Percentiles rank a stretch among this genome's conserved stretches.
Conservation (phyloP, 306 rosid species). For the Lathyrus sativus region DNA sequence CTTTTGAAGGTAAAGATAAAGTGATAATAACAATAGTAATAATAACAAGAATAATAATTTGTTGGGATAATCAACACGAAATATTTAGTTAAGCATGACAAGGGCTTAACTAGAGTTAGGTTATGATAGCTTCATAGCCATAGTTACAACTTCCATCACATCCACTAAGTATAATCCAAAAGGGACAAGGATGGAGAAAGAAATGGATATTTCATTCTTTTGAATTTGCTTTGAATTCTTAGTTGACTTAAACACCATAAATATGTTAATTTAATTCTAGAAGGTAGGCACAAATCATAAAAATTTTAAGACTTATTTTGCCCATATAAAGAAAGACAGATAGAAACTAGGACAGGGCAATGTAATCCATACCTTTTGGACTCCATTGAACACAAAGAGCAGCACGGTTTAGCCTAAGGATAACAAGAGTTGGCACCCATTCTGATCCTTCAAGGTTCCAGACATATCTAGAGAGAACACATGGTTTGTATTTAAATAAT, state of each 20-base stretch:
- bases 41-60: not conserved
- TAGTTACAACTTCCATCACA: conserved; percentile 30
- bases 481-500: conserved; percentile 10
- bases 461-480: conserved; percentile 64
- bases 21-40: not conserved
- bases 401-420: conserved; percentile 92
- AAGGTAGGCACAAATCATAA: conserved; percentile 19
- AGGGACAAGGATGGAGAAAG: conserved; percentile 15
- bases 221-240: conserved; percentile 18
- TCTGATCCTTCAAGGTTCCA: conserved; percentile 94
- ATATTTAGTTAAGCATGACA: conserved; percentile 19
- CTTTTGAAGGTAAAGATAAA: not conserved
- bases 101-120: conserved; percentile 16
- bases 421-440: conserved; percentile 95
- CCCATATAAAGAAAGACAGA: conserved; percentile 3
- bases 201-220: conserved; percentile 12
- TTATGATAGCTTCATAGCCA: conserved; percentile 28
- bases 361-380: conserved; percentile 73
- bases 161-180: conserved; percentile 19
- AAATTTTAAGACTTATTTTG: conserved; percentile 9
- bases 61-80: conserved; percentile 19
- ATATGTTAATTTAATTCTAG: conserved; percentile 22
- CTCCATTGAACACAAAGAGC: conserved; percentile 99
- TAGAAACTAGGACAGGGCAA: conserved; percentile 24
- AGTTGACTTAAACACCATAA: conserved; percentile 27